Percentiles rank a stretch among this genome's conserved stretches.
Conservation (phyloP, 2,329 filamentous ascomycete genomes). For the Byssothecium circinans region DNA sequence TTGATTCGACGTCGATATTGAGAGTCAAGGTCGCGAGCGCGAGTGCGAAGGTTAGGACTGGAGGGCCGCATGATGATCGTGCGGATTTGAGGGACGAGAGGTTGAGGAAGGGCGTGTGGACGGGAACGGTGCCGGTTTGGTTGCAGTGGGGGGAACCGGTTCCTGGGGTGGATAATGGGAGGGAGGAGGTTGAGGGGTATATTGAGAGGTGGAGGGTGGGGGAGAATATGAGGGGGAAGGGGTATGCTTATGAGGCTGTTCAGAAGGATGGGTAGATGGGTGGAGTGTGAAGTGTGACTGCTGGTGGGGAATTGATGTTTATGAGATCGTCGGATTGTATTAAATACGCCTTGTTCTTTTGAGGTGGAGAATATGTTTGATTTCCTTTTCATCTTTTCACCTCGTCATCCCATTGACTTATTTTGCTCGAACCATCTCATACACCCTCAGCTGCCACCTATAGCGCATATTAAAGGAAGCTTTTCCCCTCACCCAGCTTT, state of each 20-base stretch:
- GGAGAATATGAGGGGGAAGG: constrained; percentile 27
- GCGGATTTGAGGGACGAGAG: constrained; percentile 31
- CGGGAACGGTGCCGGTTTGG: constrained; percentile 42
- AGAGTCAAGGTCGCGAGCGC: constrained; percentile 29
- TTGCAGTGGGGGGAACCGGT: constrained; percentile 37
- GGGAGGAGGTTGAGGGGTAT: constrained; percentile 64
- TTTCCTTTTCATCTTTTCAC: no score
- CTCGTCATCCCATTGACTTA: no score
- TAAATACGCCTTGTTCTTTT: no score
- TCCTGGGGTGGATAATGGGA: constrained; percentile 30
- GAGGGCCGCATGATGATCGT: constrained; percentile 39
- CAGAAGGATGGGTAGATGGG: constrained; percentile 14
- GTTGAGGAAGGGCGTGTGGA: constrained; percentile 32
- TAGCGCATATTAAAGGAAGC: no score
- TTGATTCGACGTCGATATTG: constrained; percentile 33
- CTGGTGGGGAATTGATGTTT: no score
- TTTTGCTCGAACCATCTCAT: no score
- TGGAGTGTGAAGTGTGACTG: neutral
- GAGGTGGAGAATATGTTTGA: no score
- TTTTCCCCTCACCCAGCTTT: no score
- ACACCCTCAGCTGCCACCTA: no score
- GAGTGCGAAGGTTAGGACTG: constrained; percentile 37
- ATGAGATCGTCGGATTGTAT: no score
- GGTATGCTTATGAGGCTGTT: constrained; percentile 27
- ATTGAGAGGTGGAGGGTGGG: constrained; percentile 48